Conservation (phyloP, 345 rosid genomes). For the Pelargonium nanum region DNA sequence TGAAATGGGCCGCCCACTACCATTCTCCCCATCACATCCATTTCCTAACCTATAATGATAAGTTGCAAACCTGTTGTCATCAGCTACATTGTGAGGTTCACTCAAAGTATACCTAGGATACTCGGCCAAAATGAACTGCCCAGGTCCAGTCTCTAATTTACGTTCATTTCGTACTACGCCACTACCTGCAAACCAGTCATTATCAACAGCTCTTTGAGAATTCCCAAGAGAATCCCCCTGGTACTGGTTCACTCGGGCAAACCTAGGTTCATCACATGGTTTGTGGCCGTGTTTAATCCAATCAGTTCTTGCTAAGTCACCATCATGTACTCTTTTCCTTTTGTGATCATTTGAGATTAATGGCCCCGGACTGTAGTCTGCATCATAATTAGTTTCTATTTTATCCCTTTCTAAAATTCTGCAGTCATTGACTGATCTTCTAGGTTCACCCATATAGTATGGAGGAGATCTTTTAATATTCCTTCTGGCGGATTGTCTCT, state of each 20-base stretch:
- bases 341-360: neutral
- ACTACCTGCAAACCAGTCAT: conserved; percentile 13
- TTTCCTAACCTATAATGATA: conserved; percentile 15
- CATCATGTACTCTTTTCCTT: neutral
- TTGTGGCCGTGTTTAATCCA: neutral
- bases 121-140: conserved; percentile 11
- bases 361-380: neutral
- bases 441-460: conserved; percentile 7
- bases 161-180: conserved; percentile 16
- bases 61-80: conserved; percentile 4
- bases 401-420: conserved; percentile 1
- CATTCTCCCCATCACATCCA: conserved; percentile 17
- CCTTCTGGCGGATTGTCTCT: conserved; percentile 5
- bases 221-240: conserved; percentile 9
- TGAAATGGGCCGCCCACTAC: conserved; percentile 9
- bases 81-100: conserved; percentile 3
- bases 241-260: conserved; percentile 9
- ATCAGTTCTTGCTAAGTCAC: neutral
- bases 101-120: conserved; percentile 8
- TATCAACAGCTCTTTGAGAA: conserved; percentile 15
- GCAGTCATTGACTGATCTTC: conserved; percentile 12
- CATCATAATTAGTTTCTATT: conserved; percentile 11
- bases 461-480: conserved; percentile 13
- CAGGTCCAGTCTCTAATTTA: conserved; percentile 8
- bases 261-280: neutral